Percentiles rank a stretch among this genome's conserved stretches.
These are phyloP conservation scores for Paramicrosporidium saccamoebae DNA, from an alignment of 371 early-diverging fungal genomes.

Conservation along the genomic window DNA sequence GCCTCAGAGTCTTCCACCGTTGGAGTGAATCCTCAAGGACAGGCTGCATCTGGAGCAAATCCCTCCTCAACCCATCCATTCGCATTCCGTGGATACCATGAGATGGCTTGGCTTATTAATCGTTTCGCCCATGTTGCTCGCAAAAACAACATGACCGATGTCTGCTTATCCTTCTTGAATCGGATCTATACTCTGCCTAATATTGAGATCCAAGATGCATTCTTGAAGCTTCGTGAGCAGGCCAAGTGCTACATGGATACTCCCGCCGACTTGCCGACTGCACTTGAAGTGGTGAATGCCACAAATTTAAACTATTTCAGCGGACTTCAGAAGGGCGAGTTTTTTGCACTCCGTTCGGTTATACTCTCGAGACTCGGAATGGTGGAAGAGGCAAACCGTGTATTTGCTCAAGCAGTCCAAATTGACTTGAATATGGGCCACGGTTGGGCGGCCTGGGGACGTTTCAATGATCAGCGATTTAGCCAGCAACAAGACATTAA, in stretches of 20 bases:
- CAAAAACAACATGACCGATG: constrained; percentile 69
- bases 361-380: constrained; percentile 58
- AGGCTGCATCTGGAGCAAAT: constrained; percentile 10
- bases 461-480: constrained; percentile 67
- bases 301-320: constrained; percentile 89
- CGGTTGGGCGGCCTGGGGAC: constrained; percentile 93
- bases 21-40: constrained; percentile 3
- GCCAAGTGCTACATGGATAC: constrained; percentile 82
- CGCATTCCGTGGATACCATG: constrained; percentile 91
- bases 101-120: constrained; percentile 97
- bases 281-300: constrained; percentile 89
- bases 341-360: constrained; percentile 75
- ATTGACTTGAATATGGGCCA: constrained; percentile 55
- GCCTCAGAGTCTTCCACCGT: constrained; percentile 6
- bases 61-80: constrained; percentile 29
- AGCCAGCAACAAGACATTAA: constrained; percentile 16
- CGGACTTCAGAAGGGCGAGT: constrained; percentile 79
- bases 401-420: constrained; percentile 74
- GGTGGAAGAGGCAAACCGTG: constrained; percentile 59
- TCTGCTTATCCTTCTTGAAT: constrained; percentile 63
- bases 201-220: constrained; percentile 95
- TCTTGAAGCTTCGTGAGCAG: constrained; percentile 85
- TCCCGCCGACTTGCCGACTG: constrained; percentile 47
- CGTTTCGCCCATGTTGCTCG: constrained; percentile 95
- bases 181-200: constrained; percentile 95